Evolutionary conservation across 768 basidiomycete species (phyloP).

Genomic region (Podaxis pistillaris): DNA sequence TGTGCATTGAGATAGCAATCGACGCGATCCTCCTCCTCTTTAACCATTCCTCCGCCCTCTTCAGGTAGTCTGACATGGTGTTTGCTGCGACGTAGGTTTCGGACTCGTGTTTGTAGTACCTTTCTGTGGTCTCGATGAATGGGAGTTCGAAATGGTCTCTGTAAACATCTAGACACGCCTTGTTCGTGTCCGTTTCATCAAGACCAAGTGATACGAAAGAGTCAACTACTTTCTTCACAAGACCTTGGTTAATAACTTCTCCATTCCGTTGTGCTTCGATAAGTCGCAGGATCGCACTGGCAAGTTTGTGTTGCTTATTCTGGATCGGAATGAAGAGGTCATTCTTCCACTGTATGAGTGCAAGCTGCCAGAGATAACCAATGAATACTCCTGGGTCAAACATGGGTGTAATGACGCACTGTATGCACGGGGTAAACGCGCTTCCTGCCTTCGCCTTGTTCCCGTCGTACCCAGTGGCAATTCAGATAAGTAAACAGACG

Average conservation of each 20-base stretch:
- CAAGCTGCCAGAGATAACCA: conserved; percentile 50
- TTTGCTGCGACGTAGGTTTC: conserved; percentile 86
- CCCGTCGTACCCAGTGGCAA: conserved; percentile 98
- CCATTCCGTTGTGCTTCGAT: conserved; percentile 95
- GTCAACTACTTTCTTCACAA: conserved; percentile 93
- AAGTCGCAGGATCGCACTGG: conserved; percentile 80
- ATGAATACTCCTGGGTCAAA: background rate
- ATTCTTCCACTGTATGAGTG: conserved; percentile 93
- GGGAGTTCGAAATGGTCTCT: conserved; percentile 85
- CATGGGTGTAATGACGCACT: conserved; percentile 42
- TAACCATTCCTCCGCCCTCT: conserved; percentile 89
- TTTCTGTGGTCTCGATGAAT: conserved; percentile 85
- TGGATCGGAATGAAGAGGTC: conserved; percentile 91
- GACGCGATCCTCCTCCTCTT: conserved; percentile 93
- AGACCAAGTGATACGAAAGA: conserved; percentile 93
- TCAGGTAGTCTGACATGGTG: conserved; percentile 91
- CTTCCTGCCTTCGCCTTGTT: conserved; percentile 94
- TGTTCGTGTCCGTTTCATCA: conserved; percentile 89
- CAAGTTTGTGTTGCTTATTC: conserved; percentile 75
- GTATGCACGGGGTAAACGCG: conserved; percentile 97
- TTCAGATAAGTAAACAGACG: conserved; percentile 97
- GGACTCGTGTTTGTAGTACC: conserved; percentile 90
- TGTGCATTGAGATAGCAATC: conserved; percentile 90
- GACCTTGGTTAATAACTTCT: conserved; percentile 86
- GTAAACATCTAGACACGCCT: conserved; percentile 91